These are phyloP conservation scores for Sarcocystis neurona DNA, from an alignment of 169 alveolate species.

Conservation along the genomic window DNA sequence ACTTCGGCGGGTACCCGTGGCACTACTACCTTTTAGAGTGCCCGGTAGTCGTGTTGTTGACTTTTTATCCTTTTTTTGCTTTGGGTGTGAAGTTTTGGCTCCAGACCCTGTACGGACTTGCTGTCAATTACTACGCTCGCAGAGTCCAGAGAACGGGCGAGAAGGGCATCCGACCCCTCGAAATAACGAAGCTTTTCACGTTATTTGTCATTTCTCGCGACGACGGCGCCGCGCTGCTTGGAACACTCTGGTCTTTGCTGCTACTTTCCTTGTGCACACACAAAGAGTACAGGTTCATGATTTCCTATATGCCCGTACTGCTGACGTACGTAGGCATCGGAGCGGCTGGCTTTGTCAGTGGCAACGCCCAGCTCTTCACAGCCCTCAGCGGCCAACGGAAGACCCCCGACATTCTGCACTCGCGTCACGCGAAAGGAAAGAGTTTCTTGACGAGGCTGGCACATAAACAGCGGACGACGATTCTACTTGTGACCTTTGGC, in stretches of 20 bases:
- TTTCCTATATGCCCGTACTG: conserved; percentile 26
- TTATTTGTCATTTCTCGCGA: not conserved
- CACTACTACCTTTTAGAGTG: conserved; percentile 15
- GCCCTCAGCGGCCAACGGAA: not conserved
- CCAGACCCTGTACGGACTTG: not conserved
- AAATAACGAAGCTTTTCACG: not conserved
- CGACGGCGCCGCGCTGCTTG: conserved; percentile 8
- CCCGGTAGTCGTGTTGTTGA: conserved; percentile 14
- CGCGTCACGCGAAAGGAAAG: not conserved
- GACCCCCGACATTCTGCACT: not conserved
- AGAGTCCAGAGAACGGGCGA: not conserved
- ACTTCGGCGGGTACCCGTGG: conserved; percentile 32
- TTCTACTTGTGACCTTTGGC: not conserved
- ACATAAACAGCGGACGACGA: not conserved
- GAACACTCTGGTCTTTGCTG: not conserved
- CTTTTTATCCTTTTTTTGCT: conserved; percentile 13
- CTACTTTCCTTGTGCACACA: conserved; percentile 39
- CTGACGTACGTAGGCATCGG: not conserved
- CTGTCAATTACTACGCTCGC: not conserved
- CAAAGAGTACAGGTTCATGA: conserved; percentile 38
- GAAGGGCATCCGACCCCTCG: too few species aligned
- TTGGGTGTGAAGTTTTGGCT: not conserved
- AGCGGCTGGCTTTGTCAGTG: not conserved
- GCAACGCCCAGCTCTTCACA: too few species aligned
- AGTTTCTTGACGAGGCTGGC: not conserved